Evolutionary conservation across 2,329 filamentous ascomycete species (phyloP), one percentile per base, ranked within the genome.

Genomic region (Ophiocordyceps camponoti-leonardi): DNA sequence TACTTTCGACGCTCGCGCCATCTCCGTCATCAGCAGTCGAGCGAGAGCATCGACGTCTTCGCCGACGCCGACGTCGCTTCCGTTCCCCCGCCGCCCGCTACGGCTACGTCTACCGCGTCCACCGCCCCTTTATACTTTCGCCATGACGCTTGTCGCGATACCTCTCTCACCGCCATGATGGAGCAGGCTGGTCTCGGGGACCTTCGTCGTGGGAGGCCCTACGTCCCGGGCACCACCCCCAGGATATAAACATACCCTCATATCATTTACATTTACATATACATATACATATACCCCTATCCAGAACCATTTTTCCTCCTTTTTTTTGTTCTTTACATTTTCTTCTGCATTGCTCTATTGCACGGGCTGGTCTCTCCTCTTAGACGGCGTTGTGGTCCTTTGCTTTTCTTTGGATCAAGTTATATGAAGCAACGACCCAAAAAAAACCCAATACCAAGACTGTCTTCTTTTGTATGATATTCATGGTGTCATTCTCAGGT

Each of bases 131-230:
- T n/a, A n/a, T n/a, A 54, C 4, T 30, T 20, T 33, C 44, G 47
- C 41, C 44, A 35, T 30, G 45, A 59, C 35, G 45, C 60, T 46
- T 54, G 55, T 30, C 59, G 62, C 33, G 54, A 59, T 50, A 73
- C 73, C 1, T 72, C 68, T 0, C 73, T 76, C 49, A 67, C 68
- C n/a, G 67, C 69, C 50, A 63, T 77, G 54, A 69, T 76, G 66
- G 63, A 71, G 46, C 59, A 65, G 48, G 69, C 67, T 2, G 62
- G 65, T 19, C 56, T 71, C 20, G 63, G 65, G 16, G 57, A 58
- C 11, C 61, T 70, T 42, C 64, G 57, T 46, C 59, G 56, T 48
- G 69, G 64, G 6, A 59, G 61, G 51, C 58, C 62, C 4, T 72
- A 63, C 49, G 64, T 71, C 37, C 66, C 66, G 12, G 58, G 58